phyloP scores from a whole-genome alignment of 495 filamentous ascomycete genomes.

The Lasiosphaeris hirsuta region DNA sequence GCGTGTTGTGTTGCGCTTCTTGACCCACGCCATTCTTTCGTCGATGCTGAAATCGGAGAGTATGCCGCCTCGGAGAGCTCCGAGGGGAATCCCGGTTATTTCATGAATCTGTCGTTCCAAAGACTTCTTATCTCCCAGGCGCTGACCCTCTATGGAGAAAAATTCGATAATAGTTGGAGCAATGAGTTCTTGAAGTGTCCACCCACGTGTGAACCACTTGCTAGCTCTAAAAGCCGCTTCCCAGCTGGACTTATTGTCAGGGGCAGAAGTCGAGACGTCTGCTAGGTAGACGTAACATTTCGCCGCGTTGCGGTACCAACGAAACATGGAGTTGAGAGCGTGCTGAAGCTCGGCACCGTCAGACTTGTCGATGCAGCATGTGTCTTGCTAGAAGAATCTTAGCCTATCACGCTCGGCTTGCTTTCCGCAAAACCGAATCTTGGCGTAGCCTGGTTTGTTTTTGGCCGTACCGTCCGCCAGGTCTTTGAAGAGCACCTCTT shows the following conservation, averaged over 20 bases:
- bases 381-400: slow-evolving; percentile 34
- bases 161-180: slow-evolving; percentile 32
- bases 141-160: slow-evolving; percentile 16
- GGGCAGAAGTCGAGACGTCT: slow-evolving; percentile 19
- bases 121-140: not conserved
- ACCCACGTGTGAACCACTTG: slow-evolving; percentile 39
- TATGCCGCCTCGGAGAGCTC: not conserved
- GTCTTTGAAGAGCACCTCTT: slow-evolving; percentile 19
- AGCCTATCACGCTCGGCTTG: not conserved
- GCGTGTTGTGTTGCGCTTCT: not conserved
- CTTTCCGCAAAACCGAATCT: slow-evolving; percentile 11
- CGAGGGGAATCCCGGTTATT: not conserved
- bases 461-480: not conserved
- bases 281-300: slow-evolving; percentile 37
- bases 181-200: slow-evolving; percentile 39
- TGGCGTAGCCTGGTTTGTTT: slow-evolving; percentile 9
- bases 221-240: slow-evolving; percentile 16
- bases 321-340: slow-evolving; percentile 41
- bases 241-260: not conserved
- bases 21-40: not conserved
- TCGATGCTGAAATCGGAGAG: not conserved
- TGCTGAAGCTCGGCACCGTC: slow-evolving; percentile 38
- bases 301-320: slow-evolving; percentile 32
- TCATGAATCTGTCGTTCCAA: not conserved
- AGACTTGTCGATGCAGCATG: slow-evolving; percentile 40